Evolutionary conservation across 164 flowering plant species (phyloP).

Genomic region (Tinospora cordifolia): DNA sequence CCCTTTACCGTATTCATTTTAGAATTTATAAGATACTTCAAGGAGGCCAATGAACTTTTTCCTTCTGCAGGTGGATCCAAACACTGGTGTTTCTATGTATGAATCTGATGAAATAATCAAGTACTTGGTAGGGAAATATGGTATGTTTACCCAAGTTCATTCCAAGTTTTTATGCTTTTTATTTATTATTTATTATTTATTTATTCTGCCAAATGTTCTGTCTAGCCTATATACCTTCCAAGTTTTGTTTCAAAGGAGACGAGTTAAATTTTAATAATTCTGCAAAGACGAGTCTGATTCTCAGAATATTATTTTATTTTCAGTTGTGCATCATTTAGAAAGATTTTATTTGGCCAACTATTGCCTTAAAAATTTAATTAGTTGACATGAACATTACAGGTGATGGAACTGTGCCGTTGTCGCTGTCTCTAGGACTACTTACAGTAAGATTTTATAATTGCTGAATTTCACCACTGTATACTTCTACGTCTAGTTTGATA

Average conservation of each 20-base stretch:
- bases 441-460: constrained; percentile 46
- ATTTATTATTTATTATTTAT: too few species aligned
- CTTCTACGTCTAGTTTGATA: neutral
- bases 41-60: constrained; percentile 7
- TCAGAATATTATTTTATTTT: neutral
- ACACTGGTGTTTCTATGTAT: constrained; percentile 91
- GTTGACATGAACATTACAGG: constrained; percentile 37
- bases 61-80: constrained; percentile 83
- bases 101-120: constrained; percentile 96
- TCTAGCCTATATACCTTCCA: neutral
- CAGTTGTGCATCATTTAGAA: neutral
- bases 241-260: neutral
- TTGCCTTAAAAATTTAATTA: neutral
- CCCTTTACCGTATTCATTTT: too few species aligned
- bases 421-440: constrained; percentile 76
- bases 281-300: neutral
- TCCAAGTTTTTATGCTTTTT: neutral
- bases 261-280: neutral
- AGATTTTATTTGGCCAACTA: neutral
- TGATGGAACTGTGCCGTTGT: constrained; percentile 74
- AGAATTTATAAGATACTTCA: too few species aligned
- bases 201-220: neutral
- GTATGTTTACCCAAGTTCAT: constrained; percentile 25
- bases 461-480: neutral
- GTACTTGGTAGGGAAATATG: constrained; percentile 81